Percentiles rank a stretch among this genome's conserved stretches.
phyloP scores from a whole-genome alignment of 768 basidiomycete genomes.

The Russula sp. region DNA sequence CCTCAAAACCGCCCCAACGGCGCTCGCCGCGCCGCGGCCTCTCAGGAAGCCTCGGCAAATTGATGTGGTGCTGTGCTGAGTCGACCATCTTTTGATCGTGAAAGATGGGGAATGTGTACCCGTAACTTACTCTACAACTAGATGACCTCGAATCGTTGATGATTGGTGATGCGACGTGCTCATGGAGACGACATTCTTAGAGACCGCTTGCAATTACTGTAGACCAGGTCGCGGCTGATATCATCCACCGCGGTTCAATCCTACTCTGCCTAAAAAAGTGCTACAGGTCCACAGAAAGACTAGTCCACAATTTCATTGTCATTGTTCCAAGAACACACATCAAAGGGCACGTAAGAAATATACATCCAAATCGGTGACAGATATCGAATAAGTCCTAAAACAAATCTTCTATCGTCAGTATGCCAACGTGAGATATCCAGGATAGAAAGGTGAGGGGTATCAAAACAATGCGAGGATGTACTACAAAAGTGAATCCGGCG shows the following conservation, averaged over 20 bases:
- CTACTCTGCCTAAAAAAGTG: background rate
- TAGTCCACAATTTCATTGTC: background rate
- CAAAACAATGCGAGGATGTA: slow-evolving; percentile 10
- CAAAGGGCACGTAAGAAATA: slow-evolving; percentile 4
- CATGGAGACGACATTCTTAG: background rate
- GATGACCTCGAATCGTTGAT: background rate
- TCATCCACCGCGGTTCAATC: background rate
- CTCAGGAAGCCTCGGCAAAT: background rate
- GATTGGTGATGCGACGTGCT: background rate
- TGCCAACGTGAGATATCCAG: slow-evolving; percentile 9
- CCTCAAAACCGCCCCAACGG: background rate
- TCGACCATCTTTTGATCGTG: background rate
- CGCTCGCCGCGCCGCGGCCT: background rate
- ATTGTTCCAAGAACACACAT: background rate
- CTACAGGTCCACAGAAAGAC: background rate
- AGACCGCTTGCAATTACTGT: background rate
- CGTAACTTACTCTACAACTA: too few relatives aligned
- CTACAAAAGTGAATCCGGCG: slow-evolving; percentile 7
- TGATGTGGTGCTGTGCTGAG: background rate
- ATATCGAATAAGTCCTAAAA: slow-evolving; percentile 2
- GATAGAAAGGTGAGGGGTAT: slow-evolving; percentile 7
- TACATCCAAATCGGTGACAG: slow-evolving; percentile 12
- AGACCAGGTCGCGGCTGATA: background rate
- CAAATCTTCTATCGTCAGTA: slow-evolving; percentile 11
- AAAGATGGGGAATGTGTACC: too few relatives aligned